Conservation (phyloP, 192 early-diverging fungal genomes). For the Linnemannia elongata region DNA sequence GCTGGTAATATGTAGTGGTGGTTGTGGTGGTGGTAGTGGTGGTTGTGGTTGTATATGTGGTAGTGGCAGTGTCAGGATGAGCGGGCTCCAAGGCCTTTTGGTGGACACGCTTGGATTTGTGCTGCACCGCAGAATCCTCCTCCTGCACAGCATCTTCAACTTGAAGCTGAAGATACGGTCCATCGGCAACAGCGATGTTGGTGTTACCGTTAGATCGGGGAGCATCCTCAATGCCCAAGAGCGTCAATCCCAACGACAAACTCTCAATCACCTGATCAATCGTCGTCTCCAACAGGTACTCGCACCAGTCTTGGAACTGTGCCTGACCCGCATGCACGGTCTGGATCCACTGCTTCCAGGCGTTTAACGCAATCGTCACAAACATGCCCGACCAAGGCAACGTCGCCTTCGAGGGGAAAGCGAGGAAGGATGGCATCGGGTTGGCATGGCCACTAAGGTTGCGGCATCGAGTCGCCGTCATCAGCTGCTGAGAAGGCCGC, state of each 20-base stretch:
- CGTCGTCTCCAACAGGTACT: slow-evolving; percentile 37
- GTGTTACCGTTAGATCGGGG: not conserved
- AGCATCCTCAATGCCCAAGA: slow-evolving; percentile 19
- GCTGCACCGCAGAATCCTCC: not conserved
- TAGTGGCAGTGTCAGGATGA: not conserved
- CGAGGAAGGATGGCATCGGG: slow-evolving; percentile 19
- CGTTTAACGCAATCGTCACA: slow-evolving; percentile 30
- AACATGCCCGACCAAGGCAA: slow-evolving; percentile 21
- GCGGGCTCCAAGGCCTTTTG: not conserved
- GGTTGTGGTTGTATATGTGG: not conserved
- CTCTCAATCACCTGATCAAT: slow-evolving; percentile 44
- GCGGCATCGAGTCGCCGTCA: not conserved
- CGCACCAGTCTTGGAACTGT: slow-evolving; percentile 52
- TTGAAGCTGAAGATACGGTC: not conserved
- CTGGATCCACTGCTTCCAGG: slow-evolving; percentile 51
- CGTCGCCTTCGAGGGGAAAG: slow-evolving; percentile 12
- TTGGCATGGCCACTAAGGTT: not conserved
- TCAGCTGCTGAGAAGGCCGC: not conserved
- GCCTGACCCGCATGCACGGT: slow-evolving; percentile 42
- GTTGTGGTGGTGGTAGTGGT: too few relatives aligned
- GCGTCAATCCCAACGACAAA: slow-evolving; percentile 31
- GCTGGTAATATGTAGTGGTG: not conserved
- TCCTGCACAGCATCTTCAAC: not conserved
- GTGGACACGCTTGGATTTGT: not conserved
- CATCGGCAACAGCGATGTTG: not conserved